These are phyloP conservation scores for Purpureocillium lavendulum DNA, from an alignment of 2,329 filamentous ascomycete species.

Conservation along the genomic window DNA sequence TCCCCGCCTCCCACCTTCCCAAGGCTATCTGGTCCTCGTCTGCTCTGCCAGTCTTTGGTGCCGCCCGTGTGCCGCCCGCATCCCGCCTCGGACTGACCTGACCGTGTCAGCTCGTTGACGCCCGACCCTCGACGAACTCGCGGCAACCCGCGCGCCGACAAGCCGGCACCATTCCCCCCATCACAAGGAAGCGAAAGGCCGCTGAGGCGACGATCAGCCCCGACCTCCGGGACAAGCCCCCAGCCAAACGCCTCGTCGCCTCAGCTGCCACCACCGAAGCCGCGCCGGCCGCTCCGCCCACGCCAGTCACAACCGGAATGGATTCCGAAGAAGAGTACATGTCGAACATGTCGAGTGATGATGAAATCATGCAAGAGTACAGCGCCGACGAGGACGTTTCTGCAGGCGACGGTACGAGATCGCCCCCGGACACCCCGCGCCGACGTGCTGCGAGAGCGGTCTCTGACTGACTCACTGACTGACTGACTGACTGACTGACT, in stretches of 20 bases:
- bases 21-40: too few species aligned
- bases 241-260: constrained; percentile 49
- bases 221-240: constrained; percentile 29
- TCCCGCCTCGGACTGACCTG: too few species aligned
- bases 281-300: constrained; percentile 51
- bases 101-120: constrained; percentile 1
- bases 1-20: too few species aligned
- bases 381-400: constrained; percentile 66
- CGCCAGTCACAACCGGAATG: constrained; percentile 57
- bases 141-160: not conserved
- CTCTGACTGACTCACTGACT: too few species aligned
- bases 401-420: constrained; percentile 37
- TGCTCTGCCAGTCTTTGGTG: too few species aligned
- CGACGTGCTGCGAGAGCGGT: too few species aligned
- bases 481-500: constrained; percentile 7
- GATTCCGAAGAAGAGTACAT: constrained; percentile 94
- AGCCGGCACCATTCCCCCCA: constrained; percentile 49
- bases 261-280: constrained; percentile 35
- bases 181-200: constrained; percentile 54
- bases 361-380: constrained; percentile 66
- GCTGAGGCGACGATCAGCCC: constrained; percentile 54
- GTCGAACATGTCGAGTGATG: constrained; percentile 69
- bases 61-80: too few species aligned
- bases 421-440: too few species aligned
- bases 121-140: constrained; percentile 4